These are phyloP conservation scores for Halophytophthora polymorphica DNA, from an alignment of 352 stramenopile genomes.

Conservation along the genomic window DNA sequence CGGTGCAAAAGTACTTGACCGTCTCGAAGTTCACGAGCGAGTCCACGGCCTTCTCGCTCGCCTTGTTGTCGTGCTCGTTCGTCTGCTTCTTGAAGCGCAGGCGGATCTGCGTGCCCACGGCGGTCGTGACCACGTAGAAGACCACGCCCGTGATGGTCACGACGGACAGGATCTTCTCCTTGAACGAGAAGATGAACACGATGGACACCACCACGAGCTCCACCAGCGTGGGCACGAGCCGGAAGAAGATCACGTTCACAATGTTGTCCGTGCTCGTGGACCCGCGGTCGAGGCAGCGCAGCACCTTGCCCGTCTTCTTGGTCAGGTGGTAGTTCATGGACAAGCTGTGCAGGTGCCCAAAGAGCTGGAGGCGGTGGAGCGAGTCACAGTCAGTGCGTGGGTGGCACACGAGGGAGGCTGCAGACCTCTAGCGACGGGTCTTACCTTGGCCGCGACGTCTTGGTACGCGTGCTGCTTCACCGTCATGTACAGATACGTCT, in stretches of 20 bases:
- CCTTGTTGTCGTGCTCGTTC: slow-evolving; percentile 95
- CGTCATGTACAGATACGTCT: slow-evolving; percentile 91
- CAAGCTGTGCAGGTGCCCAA: slow-evolving; percentile 93
- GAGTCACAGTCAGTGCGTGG: slow-evolving; percentile 2
- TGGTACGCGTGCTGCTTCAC: slow-evolving; percentile 97
- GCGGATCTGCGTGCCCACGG: slow-evolving; percentile 62
- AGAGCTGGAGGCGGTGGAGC: slow-evolving; percentile 46
- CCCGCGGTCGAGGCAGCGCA: slow-evolving; percentile 88
- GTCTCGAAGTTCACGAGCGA: slow-evolving; percentile 98
- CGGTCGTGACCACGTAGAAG: slow-evolving; percentile 92
- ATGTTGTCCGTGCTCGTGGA: slow-evolving; percentile 88
- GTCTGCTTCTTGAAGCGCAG: slow-evolving; percentile 91
- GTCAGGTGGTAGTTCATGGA: slow-evolving; percentile 96
- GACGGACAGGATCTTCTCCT: slow-evolving; percentile 85
- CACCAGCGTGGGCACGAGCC: slow-evolving; percentile 91
- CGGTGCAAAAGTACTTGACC: slow-evolving; percentile 96
- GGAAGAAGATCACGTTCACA: slow-evolving; percentile 97
- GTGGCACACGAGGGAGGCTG: neutral
- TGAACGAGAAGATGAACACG: slow-evolving; percentile 90
- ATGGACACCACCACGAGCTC: slow-evolving; percentile 94
- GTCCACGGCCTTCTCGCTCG: slow-evolving; percentile 94
- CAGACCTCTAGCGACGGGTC: neutral
- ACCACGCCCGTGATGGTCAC: slow-evolving; percentile 90
- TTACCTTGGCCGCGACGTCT: slow-evolving; percentile 87
- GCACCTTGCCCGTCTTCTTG: slow-evolving; percentile 96